Base-by-base conservation (phyloP, 768 basidiomycete genomes). In the Boletellus ananas region DNA sequence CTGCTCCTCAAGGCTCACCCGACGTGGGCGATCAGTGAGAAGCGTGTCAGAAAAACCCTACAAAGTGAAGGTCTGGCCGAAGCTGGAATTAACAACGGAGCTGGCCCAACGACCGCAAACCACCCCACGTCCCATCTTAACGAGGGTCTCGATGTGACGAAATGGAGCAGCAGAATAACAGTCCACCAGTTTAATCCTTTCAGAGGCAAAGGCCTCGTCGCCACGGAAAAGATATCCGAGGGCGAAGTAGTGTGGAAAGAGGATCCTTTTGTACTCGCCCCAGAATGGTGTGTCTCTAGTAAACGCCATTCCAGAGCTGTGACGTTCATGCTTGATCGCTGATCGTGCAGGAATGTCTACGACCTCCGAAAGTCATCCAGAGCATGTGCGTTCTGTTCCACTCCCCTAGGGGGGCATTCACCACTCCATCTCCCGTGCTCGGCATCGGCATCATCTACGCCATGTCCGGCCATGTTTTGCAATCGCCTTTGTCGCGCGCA, bases 221-320 rank as follows among this genome's bases (percentile, higher is more conserved):
- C 90, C 1, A 79, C 69, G 31, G 78, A 81, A 43, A 72, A 76
- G 27, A 85, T 94, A 46, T 69, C 70, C 21, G 78, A 82, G 58
- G 89, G 86, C 0, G 88, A 94, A 54, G 70, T 81, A 4, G 64
- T 95, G 16, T 94, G 92, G 90, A 85, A 82, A 51, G 91, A 94
- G 61, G 87, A 90, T 59, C 89, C 88, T 1, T 90, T 85, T 61
- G 67, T 85, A 39, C 68, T 90, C 18, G 85, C 87, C n/a, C 83
- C 88, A n/a, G 85, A 88, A 69, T 88, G 84, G 86, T 88, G 64
- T 52, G 73, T 60, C 6, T 66, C 16, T 21, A 5, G 43, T 31
- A 7, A 4, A 12, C n/a, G 16, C 10, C 5, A 5, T 6, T 25
- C 23, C 23, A 25, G 23, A 25, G 3, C 23, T 25, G 2, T 16